A percentile compares a stretch with the other conserved stretches of the same genome.
Conservation (phyloP, 179 eudicot species). For the Spergularia azorica region DNA sequence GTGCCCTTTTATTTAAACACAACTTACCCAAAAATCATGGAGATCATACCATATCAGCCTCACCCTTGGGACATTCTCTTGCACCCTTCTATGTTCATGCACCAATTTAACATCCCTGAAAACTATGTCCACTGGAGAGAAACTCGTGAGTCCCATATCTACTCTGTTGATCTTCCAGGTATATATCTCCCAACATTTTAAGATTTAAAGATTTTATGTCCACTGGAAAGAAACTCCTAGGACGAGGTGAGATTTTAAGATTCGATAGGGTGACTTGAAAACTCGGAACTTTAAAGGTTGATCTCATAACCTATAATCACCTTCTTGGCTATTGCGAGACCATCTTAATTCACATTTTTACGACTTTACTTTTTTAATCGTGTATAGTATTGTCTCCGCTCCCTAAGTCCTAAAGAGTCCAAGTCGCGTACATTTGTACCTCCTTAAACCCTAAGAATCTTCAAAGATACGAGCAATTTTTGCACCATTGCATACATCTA, state of each 20-base stretch:
- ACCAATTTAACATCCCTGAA: slow-evolving; percentile 46
- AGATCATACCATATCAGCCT: slow-evolving; percentile 39
- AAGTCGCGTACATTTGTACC: slow-evolving; percentile 10
- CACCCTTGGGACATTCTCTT: slow-evolving; percentile 37
- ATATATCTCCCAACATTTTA: too few relatives aligned
- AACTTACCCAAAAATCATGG: slow-evolving; percentile 37
- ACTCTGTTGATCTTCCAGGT: slow-evolving; percentile 68
- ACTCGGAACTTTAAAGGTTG: too few relatives aligned
- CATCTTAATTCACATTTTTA: too few relatives aligned
- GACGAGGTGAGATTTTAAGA: background rate
- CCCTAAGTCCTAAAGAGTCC: too few relatives aligned
- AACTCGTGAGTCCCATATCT: slow-evolving; percentile 64
- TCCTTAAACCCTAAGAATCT: background rate
- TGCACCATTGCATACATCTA: too few relatives aligned
- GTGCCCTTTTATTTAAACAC: background rate
- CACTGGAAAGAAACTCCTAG: too few relatives aligned
- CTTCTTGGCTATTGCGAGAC: too few relatives aligned
- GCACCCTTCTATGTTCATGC: slow-evolving; percentile 39
- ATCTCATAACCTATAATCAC: too few relatives aligned
- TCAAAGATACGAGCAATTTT: background rate
- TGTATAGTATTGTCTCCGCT: too few relatives aligned
- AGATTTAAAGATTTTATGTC: too few relatives aligned
- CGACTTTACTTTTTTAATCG: too few relatives aligned
- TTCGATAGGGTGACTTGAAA: background rate
- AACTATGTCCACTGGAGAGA: slow-evolving; percentile 66